Percentiles rank a stretch among this genome's conserved stretches.
Conservation (phyloP, 805 yeast genomes). For the Candida ortonii region DNA sequence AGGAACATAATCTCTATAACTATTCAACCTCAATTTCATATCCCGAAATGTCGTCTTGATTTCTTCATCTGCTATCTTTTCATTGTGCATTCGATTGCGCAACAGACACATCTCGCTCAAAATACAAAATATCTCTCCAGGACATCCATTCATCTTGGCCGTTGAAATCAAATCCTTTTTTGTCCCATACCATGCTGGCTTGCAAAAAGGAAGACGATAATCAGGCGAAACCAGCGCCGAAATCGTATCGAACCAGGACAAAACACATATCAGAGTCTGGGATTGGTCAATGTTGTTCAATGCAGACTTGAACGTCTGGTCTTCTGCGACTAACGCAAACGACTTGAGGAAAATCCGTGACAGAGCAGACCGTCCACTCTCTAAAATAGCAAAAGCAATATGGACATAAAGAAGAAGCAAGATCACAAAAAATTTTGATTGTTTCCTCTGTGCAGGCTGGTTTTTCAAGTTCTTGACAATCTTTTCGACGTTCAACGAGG, state of each 20-base stretch:
- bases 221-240: slow-evolving; percentile 56
- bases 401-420: slow-evolving; percentile 53
- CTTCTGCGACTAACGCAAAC: slow-evolving; percentile 48
- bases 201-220: slow-evolving; percentile 52
- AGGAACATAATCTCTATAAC: slow-evolving; percentile 48
- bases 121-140: slow-evolving; percentile 52
- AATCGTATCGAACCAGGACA: slow-evolving; percentile 60
- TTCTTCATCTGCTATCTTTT: slow-evolving; percentile 4
- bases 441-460: slow-evolving; percentile 36
- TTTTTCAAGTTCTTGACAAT: slow-evolving; percentile 38
- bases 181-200: slow-evolving; percentile 51
- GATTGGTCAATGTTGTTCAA: slow-evolving; percentile 47
- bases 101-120: slow-evolving; percentile 44
- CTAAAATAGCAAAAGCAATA: slow-evolving; percentile 49
- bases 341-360: slow-evolving; percentile 47
- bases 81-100: slow-evolving; percentile 16
- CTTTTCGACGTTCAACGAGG: slow-evolving; percentile 30
- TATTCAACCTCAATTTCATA: slow-evolving; percentile 36
- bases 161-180: slow-evolving; percentile 43
- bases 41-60: slow-evolving; percentile 21
- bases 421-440: slow-evolving; percentile 45
- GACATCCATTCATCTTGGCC: slow-evolving; percentile 56
- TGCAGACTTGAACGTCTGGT: slow-evolving; percentile 41
- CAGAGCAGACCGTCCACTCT: slow-evolving; percentile 52
- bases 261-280: slow-evolving; percentile 46